Base-by-base conservation (phyloP, 1,139 yeast species). In the Pichia sp. region DNA sequence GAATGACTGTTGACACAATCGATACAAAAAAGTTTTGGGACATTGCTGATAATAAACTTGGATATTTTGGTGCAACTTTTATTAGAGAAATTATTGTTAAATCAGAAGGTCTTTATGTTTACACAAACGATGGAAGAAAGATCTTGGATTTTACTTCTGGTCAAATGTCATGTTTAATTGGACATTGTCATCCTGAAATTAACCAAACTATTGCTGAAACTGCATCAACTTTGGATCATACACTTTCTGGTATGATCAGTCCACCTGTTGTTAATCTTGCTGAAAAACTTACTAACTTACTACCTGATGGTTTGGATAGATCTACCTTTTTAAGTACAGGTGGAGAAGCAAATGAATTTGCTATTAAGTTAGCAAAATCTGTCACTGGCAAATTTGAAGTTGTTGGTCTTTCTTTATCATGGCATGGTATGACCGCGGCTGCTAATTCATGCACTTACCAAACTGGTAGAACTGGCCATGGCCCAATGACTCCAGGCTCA, bases 341-440 rank as follows among this genome's bases (percentile, higher is more conserved):
- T 15, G 53, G 52, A 31, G 59, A 52, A 36, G 43, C 51, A 13
- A 54, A 54, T 31, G 56, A 54, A 38, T 53, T 49, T 37, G 54
- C 59, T 10, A 52, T 55, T 24, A 55, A 55, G 35, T 45, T 55
- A 21, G 59, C 57, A 11, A 55, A 55, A 38, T 40, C 44, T 8
- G 47, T 32, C 33, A 55, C 59, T 7, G 57, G 56, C 7, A 55
- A 52, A 36, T 52, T 45, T 35, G 60, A 56, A 41, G 43, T 55
- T 25, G 59, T 55, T n/a, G 59, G 57, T 10, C 43, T 55, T 24
- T 53, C 57, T 6, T 41, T 53, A 20, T 55, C 59, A 15, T 56
- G 59, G 59, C 59, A 56, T 37, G 59, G 59, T 21, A 56, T 55
- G 59, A 55, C 59, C 2, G 59, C 57, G 14, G 50, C 53, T 26